Evolutionary conservation across 2,329 filamentous ascomycete genomes (phyloP).

Genomic region (Trichoderma sp.): DNA sequence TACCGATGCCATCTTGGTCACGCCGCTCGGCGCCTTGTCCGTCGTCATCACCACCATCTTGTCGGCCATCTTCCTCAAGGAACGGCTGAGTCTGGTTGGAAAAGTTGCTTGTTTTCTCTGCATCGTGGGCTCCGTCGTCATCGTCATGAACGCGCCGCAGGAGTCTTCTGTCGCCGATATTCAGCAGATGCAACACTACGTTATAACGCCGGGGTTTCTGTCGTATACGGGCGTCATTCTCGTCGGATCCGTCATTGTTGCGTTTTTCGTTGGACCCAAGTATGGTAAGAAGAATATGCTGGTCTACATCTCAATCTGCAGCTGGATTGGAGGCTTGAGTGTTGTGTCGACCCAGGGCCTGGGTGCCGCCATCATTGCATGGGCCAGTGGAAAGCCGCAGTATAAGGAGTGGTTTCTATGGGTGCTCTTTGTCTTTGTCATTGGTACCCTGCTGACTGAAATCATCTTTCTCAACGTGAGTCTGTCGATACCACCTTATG

Average conservation of each 20-base stretch:
- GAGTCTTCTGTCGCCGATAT: constrained; percentile 83
- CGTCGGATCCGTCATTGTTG: constrained; percentile 66
- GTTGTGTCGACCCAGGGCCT: constrained; percentile 93
- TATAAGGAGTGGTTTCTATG: constrained; percentile 99
- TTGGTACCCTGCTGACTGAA: constrained; percentile 84
- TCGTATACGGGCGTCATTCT: constrained; percentile 81
- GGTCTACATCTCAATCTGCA: constrained; percentile 95
- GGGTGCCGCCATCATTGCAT: constrained; percentile 85
- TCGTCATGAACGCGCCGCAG: constrained; percentile 87
- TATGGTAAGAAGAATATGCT: constrained; percentile 98
- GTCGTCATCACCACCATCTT: constrained; percentile 90
- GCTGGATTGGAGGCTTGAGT: constrained; percentile 87
- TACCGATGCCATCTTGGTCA: constrained; percentile 93
- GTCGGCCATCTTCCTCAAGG: constrained; percentile 92
- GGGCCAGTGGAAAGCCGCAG: constrained; percentile 75
- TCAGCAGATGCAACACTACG: constrained; percentile 86
- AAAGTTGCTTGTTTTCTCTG: constrained; percentile 96
- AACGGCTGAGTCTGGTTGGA: constrained; percentile 89
- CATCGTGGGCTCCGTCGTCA: constrained; percentile 88
- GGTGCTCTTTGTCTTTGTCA: constrained; percentile 84
- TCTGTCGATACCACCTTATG: constrained; percentile 24
- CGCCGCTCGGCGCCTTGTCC: constrained; percentile 82
- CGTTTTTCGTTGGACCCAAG: constrained; percentile 76
- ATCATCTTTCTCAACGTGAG: constrained; percentile 94
- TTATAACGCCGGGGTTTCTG: constrained; percentile 82